These are phyloP conservation scores for Sclerotinia borealis DNA, from an alignment of 2,329 filamentous ascomycete genomes.

Conservation along the genomic window DNA sequence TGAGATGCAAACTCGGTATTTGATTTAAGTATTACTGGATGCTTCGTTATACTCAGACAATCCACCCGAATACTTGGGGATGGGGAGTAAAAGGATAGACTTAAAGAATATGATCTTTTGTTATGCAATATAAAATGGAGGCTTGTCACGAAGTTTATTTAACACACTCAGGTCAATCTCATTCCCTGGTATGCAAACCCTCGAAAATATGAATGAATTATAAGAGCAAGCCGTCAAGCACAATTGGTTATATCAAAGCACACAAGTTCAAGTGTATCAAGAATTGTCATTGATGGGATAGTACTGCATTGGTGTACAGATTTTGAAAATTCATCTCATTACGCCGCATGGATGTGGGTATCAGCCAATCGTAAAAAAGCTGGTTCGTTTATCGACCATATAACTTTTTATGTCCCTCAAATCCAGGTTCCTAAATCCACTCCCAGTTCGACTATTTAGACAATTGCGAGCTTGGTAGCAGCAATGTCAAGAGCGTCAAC, in stretches of 20 bases:
- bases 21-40: not conserved
- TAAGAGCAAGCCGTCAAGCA: not conserved
- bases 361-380: slow-evolving; percentile 19
- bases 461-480: slow-evolving; percentile 96
- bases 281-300: slow-evolving; percentile 16
- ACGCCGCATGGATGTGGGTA: slow-evolving; percentile 32
- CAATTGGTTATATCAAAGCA: not conserved
- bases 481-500: slow-evolving; percentile 99
- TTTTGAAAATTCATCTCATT: slow-evolving; percentile 29
- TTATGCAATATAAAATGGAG: not conserved
- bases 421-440: slow-evolving; percentile 37
- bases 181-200: not conserved
- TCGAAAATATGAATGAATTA: too few species aligned
- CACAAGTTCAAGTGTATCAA: not conserved
- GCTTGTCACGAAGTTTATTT: not conserved
- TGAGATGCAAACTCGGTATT: not conserved
- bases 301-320: slow-evolving; percentile 9
- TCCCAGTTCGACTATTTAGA: slow-evolving; percentile 58
- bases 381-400: not conserved
- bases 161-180: not conserved
- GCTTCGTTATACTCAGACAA: too few species aligned
- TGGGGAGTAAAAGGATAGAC: not conserved
- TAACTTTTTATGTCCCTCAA: slow-evolving; percentile 19
- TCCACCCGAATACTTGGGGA: not conserved
- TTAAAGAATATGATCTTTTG: not conserved